Evolutionary conservation across 495 filamentous ascomycete genomes (phyloP).

Genomic region (Annulohypoxylon nitens): DNA sequence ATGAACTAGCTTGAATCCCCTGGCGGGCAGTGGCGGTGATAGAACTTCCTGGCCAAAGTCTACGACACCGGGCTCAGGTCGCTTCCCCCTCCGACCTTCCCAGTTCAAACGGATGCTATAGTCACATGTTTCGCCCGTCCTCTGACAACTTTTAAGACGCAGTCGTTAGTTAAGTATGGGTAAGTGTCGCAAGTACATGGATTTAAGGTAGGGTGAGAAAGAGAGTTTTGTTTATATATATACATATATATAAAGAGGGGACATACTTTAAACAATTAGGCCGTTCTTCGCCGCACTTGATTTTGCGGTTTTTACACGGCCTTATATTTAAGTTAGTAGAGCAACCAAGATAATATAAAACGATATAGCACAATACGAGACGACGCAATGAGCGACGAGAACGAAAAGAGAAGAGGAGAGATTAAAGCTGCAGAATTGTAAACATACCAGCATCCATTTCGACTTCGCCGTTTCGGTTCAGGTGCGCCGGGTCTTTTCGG

Average conservation of each 20-base stretch:
- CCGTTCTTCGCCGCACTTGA: slow-evolving; percentile 90
- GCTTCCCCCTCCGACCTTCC: slow-evolving; percentile 75
- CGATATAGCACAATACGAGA: background rate
- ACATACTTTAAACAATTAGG: slow-evolving; percentile 75
- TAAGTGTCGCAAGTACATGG: background rate
- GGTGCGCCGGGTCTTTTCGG: slow-evolving; percentile 74
- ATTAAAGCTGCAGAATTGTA: background rate
- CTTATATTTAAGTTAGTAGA: slow-evolving; percentile 56
- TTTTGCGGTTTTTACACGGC: slow-evolving; percentile 87
- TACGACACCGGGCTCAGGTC: slow-evolving; percentile 51
- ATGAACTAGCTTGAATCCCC: slow-evolving; percentile 59
- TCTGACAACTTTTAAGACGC: slow-evolving; percentile 66
- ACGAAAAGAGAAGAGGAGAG: background rate
- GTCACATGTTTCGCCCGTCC: slow-evolving; percentile 82
- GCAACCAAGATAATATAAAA: background rate
- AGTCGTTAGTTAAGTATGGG: slow-evolving; percentile 32
- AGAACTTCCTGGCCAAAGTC: slow-evolving; percentile 55
- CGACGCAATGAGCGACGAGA: background rate
- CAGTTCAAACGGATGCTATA: slow-evolving; percentile 89
- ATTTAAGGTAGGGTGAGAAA: background rate
- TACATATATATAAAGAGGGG: slow-evolving; percentile 2
- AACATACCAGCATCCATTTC: slow-evolving; percentile 84
- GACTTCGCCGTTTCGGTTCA: slow-evolving; percentile 78
- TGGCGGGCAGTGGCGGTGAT: slow-evolving; percentile 58
- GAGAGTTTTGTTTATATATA: background rate